These are phyloP conservation scores for Datura wrightii DNA, from an alignment of 257 asterid genomes.

Conservation along the genomic window DNA sequence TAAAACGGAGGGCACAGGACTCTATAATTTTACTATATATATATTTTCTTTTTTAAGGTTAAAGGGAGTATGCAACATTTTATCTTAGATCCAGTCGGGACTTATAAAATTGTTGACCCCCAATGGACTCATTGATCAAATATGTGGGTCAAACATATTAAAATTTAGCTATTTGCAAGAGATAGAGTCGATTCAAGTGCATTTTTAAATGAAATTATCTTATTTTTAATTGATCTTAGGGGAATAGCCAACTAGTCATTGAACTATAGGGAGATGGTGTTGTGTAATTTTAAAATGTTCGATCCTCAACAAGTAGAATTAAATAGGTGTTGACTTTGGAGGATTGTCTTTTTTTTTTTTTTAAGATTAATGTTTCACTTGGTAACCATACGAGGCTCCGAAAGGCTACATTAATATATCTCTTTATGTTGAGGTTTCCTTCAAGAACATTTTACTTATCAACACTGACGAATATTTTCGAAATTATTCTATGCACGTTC, in stretches of 20 bases:
- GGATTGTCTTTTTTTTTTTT: background rate
- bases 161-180: background rate
- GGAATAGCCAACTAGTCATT: background rate
- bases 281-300: background rate
- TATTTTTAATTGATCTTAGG: background rate
- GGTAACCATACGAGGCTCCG: background rate
- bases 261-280: background rate
- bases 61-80: background rate
- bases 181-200: background rate
- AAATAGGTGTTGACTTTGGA: slow-evolving; percentile 16
- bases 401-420: background rate
- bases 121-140: slow-evolving; percentile 25
- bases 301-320: background rate
- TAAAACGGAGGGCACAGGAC: no score
- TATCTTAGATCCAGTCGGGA: background rate
- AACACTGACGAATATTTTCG: background rate
- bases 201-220: background rate
- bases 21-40: no score
- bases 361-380: background rate
- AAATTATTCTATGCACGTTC: background rate
- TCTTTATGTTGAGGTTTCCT: background rate
- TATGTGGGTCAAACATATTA: background rate
- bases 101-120: background rate
- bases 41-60: background rate
- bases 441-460: background rate